These are phyloP conservation scores for Symbiodinium pilosum DNA, from an alignment of 73 alveolate genomes.

Conservation along the genomic window DNA sequence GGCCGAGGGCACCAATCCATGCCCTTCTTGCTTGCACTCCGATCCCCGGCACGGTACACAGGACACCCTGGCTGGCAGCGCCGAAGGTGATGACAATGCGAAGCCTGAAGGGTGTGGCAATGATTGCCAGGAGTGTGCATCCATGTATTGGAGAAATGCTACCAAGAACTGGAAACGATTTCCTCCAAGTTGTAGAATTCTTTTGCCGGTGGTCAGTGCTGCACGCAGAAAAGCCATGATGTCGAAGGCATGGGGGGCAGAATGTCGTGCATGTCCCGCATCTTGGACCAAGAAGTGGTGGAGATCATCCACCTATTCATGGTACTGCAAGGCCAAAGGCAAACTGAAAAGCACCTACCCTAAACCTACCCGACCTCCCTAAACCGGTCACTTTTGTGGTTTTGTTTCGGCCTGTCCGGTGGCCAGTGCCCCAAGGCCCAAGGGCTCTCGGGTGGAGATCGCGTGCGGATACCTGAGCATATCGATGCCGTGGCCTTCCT, in stretches of 20 bases:
- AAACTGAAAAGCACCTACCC: too few relatives aligned
- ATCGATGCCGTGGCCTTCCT: background rate
- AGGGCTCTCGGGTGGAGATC: background rate
- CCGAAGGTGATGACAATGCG: background rate
- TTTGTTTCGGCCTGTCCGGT: background rate
- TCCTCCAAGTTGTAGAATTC: background rate
- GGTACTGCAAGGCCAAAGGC: too few relatives aligned
- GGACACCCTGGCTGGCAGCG: conserved; percentile 2
- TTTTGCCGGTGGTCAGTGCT: background rate
- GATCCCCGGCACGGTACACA: background rate
- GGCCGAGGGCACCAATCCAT: background rate
- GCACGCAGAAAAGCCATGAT: background rate
- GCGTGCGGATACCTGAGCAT: background rate
- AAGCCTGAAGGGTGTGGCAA: background rate
- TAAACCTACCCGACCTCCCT: too few relatives aligned
- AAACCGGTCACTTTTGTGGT: too few relatives aligned
- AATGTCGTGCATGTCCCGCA: background rate
- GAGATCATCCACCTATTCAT: too few relatives aligned
- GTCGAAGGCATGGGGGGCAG: background rate
- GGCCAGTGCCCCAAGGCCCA: background rate
- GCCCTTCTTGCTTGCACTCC: too few relatives aligned
- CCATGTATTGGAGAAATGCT: background rate
- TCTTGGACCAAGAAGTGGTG: background rate
- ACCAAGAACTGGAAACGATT: background rate
- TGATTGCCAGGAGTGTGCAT: background rate